These are phyloP conservation scores for Ophiosphaerella korrae DNA, from an alignment of 2,329 filamentous ascomycete genomes.

Conservation along the genomic window DNA sequence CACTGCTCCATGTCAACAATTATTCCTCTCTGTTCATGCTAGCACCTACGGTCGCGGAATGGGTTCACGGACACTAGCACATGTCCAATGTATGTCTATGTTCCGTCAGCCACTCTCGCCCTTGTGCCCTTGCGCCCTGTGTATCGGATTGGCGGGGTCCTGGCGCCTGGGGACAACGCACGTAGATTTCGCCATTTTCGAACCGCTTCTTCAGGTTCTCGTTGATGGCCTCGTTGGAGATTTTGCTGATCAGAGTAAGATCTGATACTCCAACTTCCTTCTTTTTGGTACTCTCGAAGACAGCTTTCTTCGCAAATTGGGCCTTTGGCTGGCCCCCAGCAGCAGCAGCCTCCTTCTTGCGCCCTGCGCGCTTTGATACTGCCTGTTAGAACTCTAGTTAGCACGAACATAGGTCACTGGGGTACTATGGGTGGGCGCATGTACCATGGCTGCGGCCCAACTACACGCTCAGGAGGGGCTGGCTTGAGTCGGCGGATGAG, in stretches of 20 bases:
- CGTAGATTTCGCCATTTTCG: conserved; percentile 95
- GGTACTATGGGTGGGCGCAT: conserved; percentile 6
- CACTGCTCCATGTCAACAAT: conserved; percentile 59
- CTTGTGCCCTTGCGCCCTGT: conserved; percentile 9
- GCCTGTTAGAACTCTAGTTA: conserved; percentile 48
- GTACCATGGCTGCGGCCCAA: conserved; percentile 47
- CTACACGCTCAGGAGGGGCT: conserved; percentile 24
- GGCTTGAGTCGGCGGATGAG: conserved; percentile 13
- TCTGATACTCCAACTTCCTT: conserved; percentile 99
- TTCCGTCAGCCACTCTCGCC: conserved; percentile 32
- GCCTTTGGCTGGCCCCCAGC: conserved; percentile 53
- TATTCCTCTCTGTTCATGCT: neutral
- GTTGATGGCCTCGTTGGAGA: conserved; percentile 99
- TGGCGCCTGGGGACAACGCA: conserved; percentile 49
- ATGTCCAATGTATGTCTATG: conserved; percentile 94
- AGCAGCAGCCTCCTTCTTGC: conserved; percentile 60
- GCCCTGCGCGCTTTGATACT: conserved; percentile 63
- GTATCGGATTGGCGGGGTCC: conserved; percentile 25
- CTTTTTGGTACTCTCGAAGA: conserved; percentile 96
- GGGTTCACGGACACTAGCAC: conserved; percentile 99
- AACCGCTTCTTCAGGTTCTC: conserved; percentile 98
- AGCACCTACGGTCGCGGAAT: conserved; percentile 77
- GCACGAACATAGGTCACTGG: conserved; percentile 9
- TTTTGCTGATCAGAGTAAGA: conserved; percentile 95
- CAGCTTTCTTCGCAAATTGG: conserved; percentile 88